phyloP scores from a whole-genome alignment of 345 rosid species.

The Cardiospermum halicacabum region DNA sequence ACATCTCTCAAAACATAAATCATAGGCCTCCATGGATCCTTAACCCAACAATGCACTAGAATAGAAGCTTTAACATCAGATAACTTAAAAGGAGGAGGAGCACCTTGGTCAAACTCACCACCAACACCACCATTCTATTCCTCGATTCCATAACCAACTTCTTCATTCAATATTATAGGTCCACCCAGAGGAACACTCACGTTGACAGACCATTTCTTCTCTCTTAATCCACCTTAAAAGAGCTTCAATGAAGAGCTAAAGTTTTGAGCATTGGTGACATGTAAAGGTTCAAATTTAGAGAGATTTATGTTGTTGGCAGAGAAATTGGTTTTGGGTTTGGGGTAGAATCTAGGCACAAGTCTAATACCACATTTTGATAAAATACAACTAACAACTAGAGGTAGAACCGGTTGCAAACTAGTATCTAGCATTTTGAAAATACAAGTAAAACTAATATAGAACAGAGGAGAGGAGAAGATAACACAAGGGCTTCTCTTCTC shows the following conservation, averaged over 20 bases:
- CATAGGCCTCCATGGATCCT: constrained; percentile 76
- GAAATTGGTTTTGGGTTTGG: constrained; percentile 29
- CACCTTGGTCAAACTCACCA: constrained; percentile 39
- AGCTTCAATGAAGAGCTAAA: constrained; percentile 29
- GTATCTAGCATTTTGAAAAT: too few relatives aligned
- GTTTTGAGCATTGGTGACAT: constrained; percentile 12
- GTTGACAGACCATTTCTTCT: constrained; percentile 44
- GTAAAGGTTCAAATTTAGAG: constrained; percentile 21
- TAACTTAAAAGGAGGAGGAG: constrained; percentile 69
- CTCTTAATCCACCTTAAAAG: constrained; percentile 18
- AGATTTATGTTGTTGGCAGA: constrained; percentile 8
- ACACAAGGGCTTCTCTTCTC: constrained; percentile 19
- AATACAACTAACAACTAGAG: constrained; percentile 52
- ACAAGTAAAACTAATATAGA: too few relatives aligned
- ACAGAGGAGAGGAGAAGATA: constrained; percentile 19
- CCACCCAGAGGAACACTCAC: constrained; percentile 47
- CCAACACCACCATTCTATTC: constrained; percentile 22
- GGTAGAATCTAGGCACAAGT: constrained; percentile 38
- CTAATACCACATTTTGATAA: constrained; percentile 54
- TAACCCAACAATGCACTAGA: constrained; percentile 92
- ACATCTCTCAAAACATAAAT: constrained; percentile 76
- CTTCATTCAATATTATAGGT: constrained; percentile 11
- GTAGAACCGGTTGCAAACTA: neutral
- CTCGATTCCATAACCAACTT: constrained; percentile 11
- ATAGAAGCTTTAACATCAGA: constrained; percentile 75